Conservation (phyloP, 2,329 filamentous ascomycete species). For the Epichloe aotearoae region DNA sequence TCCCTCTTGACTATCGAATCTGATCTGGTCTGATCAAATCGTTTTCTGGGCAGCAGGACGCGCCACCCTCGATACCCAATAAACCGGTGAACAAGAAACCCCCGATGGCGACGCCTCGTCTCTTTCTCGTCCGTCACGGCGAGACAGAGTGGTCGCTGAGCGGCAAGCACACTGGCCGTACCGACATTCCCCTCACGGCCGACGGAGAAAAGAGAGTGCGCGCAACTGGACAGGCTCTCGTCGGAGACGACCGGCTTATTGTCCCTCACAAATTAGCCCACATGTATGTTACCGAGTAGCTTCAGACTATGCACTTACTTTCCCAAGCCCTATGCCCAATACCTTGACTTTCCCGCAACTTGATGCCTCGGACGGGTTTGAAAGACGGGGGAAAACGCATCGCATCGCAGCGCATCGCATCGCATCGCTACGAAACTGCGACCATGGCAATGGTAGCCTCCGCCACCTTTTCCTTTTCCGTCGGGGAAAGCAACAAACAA, state of each 20-base stretch:
- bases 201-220: constrained; percentile 66
- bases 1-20: no score
- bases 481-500: not conserved
- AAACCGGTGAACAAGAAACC: no score
- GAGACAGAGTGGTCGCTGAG: constrained; percentile 92
- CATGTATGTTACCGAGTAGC: constrained; percentile 44
- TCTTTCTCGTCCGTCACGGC: constrained; percentile 78
- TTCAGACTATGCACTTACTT: not conserved
- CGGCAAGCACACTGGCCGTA: constrained; percentile 69
- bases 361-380: not conserved
- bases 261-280: constrained; percentile 70
- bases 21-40: no score
- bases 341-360: not conserved
- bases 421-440: not conserved
- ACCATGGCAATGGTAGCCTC: not conserved
- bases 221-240: constrained; percentile 69
- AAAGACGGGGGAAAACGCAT: not conserved
- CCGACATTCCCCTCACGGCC: constrained; percentile 74
- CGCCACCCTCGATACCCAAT: not conserved
- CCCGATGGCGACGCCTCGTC: constrained; percentile 43
- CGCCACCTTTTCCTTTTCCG: not conserved
- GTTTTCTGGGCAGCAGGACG: no score
- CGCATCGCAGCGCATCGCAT: no score
- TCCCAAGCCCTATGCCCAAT: not conserved
- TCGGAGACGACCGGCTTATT: constrained; percentile 74